These are phyloP conservation scores for Grammothele lineata DNA, from an alignment of 768 basidiomycete species.

Conservation along the genomic window DNA sequence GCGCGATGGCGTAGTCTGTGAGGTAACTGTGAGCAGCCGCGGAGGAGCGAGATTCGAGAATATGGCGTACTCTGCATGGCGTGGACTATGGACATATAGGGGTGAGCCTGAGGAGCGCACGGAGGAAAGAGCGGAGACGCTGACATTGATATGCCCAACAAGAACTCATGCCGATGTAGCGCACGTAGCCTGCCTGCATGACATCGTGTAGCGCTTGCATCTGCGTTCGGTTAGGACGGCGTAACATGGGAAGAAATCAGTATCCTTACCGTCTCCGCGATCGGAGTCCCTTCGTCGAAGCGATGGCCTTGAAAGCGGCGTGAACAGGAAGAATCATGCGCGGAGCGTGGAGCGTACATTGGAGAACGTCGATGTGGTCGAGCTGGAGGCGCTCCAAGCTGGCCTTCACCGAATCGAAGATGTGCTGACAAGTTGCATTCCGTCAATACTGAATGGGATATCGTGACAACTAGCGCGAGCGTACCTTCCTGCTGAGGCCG, in stretches of 20 bases:
- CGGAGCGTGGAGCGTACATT: conserved; percentile 37
- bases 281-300: conserved; percentile 35
- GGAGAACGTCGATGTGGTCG: conserved; percentile 74
- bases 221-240: conserved; percentile 9
- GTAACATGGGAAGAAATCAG: neutral
- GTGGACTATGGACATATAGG: conserved; percentile 23
- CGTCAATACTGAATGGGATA: neutral
- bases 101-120: neutral
- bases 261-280: conserved; percentile 31
- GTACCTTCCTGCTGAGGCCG: conserved; percentile 34
- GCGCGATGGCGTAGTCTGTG: conserved; percentile 37
- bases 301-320: conserved; percentile 26
- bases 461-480: neutral
- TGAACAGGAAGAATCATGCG: neutral
- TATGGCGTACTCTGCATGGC: conserved; percentile 29
- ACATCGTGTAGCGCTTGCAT: conserved; percentile 48
- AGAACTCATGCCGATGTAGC: conserved; percentile 39
- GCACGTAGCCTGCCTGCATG: conserved; percentile 39
- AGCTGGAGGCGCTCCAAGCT: conserved; percentile 64
- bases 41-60: neutral
- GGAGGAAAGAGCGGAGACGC: neutral
- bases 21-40: neutral
- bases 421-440: conserved; percentile 42
- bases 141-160: conserved; percentile 34
- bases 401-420: conserved; percentile 63